Evolutionary conservation across 202 grass and related monocot species (phyloP).

Genomic region (Miscanthus sacchariflorus): DNA sequence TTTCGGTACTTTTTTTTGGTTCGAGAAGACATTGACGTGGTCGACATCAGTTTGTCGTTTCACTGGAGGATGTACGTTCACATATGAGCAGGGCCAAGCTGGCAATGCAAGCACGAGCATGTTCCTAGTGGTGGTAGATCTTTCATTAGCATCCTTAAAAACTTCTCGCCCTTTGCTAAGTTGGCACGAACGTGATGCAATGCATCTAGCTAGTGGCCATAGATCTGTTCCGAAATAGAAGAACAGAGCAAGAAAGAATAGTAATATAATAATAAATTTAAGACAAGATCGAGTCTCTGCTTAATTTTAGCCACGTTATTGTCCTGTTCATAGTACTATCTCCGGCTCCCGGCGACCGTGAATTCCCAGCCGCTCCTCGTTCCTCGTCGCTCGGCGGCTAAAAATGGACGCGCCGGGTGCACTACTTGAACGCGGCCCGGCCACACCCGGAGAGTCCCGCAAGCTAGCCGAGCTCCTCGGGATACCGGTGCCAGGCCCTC

Average conservation of each 20-base stretch:
- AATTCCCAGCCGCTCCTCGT: slow-evolving; percentile 38
- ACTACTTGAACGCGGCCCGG: slow-evolving; percentile 46
- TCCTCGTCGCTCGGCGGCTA: slow-evolving; percentile 12
- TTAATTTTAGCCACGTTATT: background rate
- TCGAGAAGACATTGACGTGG: background rate
- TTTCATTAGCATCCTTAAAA: background rate
- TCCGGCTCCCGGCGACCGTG: background rate
- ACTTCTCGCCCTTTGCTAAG: background rate
- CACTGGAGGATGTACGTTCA: background rate
- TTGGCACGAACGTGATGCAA: background rate
- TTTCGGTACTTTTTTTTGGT: background rate
- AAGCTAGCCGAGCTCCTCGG: slow-evolving; percentile 46
- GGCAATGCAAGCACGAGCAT: background rate
- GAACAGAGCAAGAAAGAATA: background rate
- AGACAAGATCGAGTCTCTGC: background rate
- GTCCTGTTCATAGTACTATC: slow-evolving; percentile 10
- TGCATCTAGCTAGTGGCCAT: background rate
- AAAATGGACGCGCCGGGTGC: slow-evolving; percentile 33
- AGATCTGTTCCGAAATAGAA: background rate
- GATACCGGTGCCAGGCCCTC: slow-evolving; percentile 46
- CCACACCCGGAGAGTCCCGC: background rate
- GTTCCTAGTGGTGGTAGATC: background rate
- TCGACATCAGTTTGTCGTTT: slow-evolving; percentile 9
- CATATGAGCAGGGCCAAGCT: background rate
- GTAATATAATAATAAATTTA: background rate